Evolutionary conservation across 1,284 basidiomycete genomes (phyloP).

Genomic region (Cryptococcus jaspeensis): DNA sequence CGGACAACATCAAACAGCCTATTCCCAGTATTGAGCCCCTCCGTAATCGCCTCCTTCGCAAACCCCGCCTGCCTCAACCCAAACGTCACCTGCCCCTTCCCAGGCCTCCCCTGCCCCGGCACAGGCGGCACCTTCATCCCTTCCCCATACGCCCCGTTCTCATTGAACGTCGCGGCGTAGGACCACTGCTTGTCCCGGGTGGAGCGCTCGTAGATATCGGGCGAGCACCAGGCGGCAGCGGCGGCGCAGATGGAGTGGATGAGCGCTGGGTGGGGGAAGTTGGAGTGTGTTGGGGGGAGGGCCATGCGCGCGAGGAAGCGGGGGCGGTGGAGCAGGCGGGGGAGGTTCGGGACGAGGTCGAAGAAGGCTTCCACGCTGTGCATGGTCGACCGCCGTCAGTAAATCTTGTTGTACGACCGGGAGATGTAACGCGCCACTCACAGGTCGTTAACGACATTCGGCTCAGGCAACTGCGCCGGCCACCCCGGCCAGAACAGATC

Average conservation of each 20-base stretch:
- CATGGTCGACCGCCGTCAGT: background rate
- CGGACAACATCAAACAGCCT: slow-evolving; percentile 47
- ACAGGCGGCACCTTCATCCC: background rate
- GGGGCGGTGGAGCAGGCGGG: slow-evolving; percentile 46
- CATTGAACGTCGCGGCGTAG: background rate
- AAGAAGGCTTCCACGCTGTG: slow-evolving; percentile 49
- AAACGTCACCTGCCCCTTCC: slow-evolving; percentile 22
- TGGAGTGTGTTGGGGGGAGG: slow-evolving; percentile 52
- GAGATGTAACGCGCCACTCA: too few species aligned
- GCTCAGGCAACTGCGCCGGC: slow-evolving; percentile 48
- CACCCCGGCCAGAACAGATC: slow-evolving; percentile 52
- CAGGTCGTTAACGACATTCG: slow-evolving; percentile 48
- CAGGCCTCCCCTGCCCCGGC: background rate
- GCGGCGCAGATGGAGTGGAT: slow-evolving; percentile 53
- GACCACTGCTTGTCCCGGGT: slow-evolving; percentile 8
- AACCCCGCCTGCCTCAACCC: slow-evolving; percentile 36
- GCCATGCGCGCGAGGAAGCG: slow-evolving; percentile 51
- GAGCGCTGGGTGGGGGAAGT: slow-evolving; percentile 53
- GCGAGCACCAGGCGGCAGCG: slow-evolving; percentile 41
- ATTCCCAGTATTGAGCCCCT: slow-evolving; percentile 46
- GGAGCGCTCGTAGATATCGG: slow-evolving; percentile 27
- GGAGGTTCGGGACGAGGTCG: slow-evolving; percentile 43
- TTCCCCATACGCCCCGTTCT: background rate
- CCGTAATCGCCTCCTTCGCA: slow-evolving; percentile 43
- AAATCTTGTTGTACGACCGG: background rate